phyloP scores from a whole-genome alignment of 1,139 yeast genomes.

The Hyphopichia burtonii region DNA sequence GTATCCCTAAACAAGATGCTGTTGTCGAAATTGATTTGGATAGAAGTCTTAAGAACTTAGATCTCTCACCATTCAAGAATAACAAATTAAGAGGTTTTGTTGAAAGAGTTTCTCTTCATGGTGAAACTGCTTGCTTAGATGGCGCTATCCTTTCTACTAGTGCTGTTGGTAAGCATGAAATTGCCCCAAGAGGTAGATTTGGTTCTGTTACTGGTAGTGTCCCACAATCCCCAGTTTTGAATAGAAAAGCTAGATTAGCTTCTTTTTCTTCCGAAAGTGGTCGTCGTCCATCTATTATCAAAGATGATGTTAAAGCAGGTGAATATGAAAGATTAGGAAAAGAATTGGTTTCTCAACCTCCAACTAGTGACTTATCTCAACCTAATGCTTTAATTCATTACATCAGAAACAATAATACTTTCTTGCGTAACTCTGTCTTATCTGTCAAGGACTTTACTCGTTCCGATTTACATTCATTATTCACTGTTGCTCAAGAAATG shows the following conservation, averaged over 20 bases:
- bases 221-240: conserved; percentile 48
- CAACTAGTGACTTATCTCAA: conserved; percentile 64
- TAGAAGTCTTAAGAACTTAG: conserved; percentile 46
- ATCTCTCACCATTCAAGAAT: conserved; percentile 55
- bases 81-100: conserved; percentile 70
- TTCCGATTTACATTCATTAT: conserved; percentile 85
- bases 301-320: conserved; percentile 34
- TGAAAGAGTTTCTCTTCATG: conserved; percentile 81
- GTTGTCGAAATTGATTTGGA: conserved; percentile 82
- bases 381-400: conserved; percentile 74
- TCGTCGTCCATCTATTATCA: conserved; percentile 45
- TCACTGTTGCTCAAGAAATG: conserved; percentile 98
- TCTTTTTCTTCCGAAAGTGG: conserved; percentile 40
- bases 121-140: conserved; percentile 80
- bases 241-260: conserved; percentile 47
- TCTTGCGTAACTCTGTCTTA: conserved; percentile 81
- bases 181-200: conserved; percentile 40
- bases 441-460: conserved; percentile 87
- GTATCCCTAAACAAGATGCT: conserved; percentile 77
- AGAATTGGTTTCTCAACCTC: conserved; percentile 72
- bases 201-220: conserved; percentile 31
- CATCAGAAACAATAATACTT: conserved; percentile 81
- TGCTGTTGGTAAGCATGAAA: conserved; percentile 62
- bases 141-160: conserved; percentile 62
- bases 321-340: conserved; percentile 63